Evolutionary conservation across 768 basidiomycete species (phyloP), one percentile per base, ranked within the genome.

Genomic region (Collybia mongolica): DNA sequence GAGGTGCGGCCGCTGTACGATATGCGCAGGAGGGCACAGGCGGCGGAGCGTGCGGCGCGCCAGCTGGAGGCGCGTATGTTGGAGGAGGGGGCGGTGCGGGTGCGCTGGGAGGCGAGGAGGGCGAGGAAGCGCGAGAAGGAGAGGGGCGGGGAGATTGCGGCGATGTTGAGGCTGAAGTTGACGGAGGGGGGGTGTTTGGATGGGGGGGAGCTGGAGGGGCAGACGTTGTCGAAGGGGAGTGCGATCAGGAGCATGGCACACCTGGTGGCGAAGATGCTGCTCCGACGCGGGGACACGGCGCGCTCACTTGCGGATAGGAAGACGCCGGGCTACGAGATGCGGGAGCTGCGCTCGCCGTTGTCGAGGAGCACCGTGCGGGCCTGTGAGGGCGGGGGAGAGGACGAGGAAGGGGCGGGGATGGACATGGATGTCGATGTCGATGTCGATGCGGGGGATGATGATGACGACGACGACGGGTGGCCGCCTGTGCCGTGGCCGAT

Each of bases 161-260:
- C 78, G 28, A 67, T 86, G 52, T 64, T 86, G 54, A 71, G 80
- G 57, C 60, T 85, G 53, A 86, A 85, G 65, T 58, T 82, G 54
- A 69, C 51, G 11, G 60, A 59, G 46, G 46, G 5, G 46, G 39
- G 26, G 51, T 28, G 35, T n/a, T 15, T 37, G 14, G 17, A 29
- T n/a, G 37, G 24, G 17, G 48, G 22, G 39, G 49, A 36, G 44
- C 20, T 18, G 37, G 51, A 50, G 17, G 29, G 15, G 29, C 49
- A 15, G 44, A 42, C 47, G 43, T n/a, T n/a, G n/a, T n/a, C n/a
- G 46, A 28, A 18, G 38, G 40, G 17, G n/a, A 55, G 51, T 8
- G 15, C 1, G 42, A 62, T 68, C n/a, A 62, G 60, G 8, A 68
- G 62, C 44, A 70, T 72, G 62, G 63, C 61, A 18, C 69, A 72